These are phyloP conservation scores for Trichoderma orchidacearum DNA, from an alignment of 495 filamentous ascomycete species.

Conservation along the genomic window DNA sequence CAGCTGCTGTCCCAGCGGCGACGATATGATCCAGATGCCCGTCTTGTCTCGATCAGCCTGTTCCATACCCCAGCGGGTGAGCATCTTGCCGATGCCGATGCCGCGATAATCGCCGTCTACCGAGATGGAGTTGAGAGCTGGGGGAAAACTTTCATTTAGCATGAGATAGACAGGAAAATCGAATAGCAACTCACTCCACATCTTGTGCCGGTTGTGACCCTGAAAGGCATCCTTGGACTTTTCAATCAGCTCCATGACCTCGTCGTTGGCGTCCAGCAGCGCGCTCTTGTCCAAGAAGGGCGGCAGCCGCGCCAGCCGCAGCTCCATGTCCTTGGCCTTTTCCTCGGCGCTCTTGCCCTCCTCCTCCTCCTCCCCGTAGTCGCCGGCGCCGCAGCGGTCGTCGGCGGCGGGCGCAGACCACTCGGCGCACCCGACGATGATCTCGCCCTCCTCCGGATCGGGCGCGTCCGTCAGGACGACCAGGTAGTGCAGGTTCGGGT, in stretches of 20 bases:
- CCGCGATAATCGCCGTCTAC: not conserved
- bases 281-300: not conserved
- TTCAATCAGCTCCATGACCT: not conserved
- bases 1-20: not conserved
- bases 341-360: not conserved
- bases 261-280: not conserved
- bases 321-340: not conserved
- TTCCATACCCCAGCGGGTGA: not conserved
- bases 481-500: not conserved
- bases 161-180: not conserved
- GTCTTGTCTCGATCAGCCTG: not conserved
- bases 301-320: not conserved
- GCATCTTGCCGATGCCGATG: not conserved
- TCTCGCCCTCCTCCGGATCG: not conserved
- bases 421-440: not conserved
- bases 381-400: not conserved
- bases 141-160: not conserved
- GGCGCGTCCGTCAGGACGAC: not conserved
- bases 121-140: not conserved
- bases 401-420: not conserved
- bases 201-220: not conserved
- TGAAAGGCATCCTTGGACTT: not conserved
- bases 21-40: not conserved
- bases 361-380: not conserved
- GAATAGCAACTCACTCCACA: not conserved